Percentiles rank a stretch among this genome's conserved stretches.
phyloP scores from a whole-genome alignment of 1,139 yeast genomes.

The Debaryomyces robertsiae region DNA sequence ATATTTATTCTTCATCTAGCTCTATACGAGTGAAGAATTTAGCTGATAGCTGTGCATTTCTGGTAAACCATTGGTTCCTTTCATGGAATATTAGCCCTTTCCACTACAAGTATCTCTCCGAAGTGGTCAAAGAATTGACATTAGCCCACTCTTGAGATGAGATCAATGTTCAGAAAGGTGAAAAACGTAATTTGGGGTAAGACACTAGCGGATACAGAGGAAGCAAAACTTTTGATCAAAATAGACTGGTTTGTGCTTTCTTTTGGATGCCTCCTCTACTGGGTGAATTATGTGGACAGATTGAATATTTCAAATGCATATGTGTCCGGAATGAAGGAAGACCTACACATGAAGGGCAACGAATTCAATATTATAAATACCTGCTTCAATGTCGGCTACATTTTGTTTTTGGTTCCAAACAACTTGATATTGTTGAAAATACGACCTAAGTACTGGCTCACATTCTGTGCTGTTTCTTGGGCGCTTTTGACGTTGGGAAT shows the following conservation, averaged over 20 bases:
- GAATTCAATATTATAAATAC: constrained; percentile 53
- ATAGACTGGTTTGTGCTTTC: constrained; percentile 59
- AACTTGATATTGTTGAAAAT: constrained; percentile 52
- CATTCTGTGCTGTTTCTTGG: constrained; percentile 58
- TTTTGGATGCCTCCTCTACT: constrained; percentile 56
- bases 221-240: constrained; percentile 46
- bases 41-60: no score
- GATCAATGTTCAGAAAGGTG: constrained; percentile 2
- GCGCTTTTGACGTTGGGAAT: constrained; percentile 55
- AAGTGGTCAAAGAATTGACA: no score
- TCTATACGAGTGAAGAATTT: no score
- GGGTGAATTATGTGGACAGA: constrained; percentile 52
- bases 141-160: background rate
- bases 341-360: constrained; percentile 51
- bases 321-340: constrained; percentile 63
- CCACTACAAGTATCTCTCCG: no score
- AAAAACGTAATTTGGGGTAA: constrained; percentile 37
- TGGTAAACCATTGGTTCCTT: no score
- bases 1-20: no score
- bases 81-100: no score
- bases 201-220: constrained; percentile 39
- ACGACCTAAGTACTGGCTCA: constrained; percentile 56
- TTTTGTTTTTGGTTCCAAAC: constrained; percentile 59
- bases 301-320: constrained; percentile 57
- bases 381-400: constrained; percentile 61